Evolutionary conservation across 805 yeast genomes (phyloP), one percentile per base, ranked within the genome.

Genomic region (Yarrowia sp.): DNA sequence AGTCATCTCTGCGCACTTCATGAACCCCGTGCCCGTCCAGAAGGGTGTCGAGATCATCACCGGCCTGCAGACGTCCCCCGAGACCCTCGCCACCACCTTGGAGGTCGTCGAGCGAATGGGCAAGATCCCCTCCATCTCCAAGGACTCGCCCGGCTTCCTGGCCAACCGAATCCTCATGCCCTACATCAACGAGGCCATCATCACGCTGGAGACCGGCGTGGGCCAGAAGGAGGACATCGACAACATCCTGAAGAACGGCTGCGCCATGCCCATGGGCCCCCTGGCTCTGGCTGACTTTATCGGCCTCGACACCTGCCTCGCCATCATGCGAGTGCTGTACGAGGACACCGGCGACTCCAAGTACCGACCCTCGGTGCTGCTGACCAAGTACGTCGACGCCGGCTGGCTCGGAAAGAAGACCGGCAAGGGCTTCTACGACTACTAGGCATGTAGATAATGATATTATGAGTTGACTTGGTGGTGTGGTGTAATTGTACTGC

Each of bases 251-350:
- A 73, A 71, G 68, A 75, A 75, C 63, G 80, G 80, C 24, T 77
- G 80, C 64, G 80, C 79, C 24, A 74, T 77, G 78, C 80, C 80
- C 22, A 76, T 77, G 78, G 80, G 80, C 6, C 80, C 80, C 2
- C 66, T 77, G 29, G 74, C 72, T 14, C 69, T 77, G 25, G 80
- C 80, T 16, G 80, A 77, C 64, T 76, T 77, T 62, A 75, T 77
- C 61, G 80, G 80, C 19, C 71, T 77, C 18, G 80, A 77, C 65
- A 77, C 80, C 7, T 75, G 78, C 55, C 69, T 76, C 41, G 74
- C 78, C 27, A 76, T 77, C 65, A 72, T 73, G 74, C 72, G 74
- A 58, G 79, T 77, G 18, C 69, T 77, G 41, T 69, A 75, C 65
- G 64, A 66, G 22, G 77, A 74, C 61, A 75, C 78, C 9, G 76